A percentile compares a stretch with the other conserved stretches of the same genome.
Evolutionary conservation across 2,329 filamentous ascomycete species (phyloP).

Genomic region (Hortaea werneckii): DNA sequence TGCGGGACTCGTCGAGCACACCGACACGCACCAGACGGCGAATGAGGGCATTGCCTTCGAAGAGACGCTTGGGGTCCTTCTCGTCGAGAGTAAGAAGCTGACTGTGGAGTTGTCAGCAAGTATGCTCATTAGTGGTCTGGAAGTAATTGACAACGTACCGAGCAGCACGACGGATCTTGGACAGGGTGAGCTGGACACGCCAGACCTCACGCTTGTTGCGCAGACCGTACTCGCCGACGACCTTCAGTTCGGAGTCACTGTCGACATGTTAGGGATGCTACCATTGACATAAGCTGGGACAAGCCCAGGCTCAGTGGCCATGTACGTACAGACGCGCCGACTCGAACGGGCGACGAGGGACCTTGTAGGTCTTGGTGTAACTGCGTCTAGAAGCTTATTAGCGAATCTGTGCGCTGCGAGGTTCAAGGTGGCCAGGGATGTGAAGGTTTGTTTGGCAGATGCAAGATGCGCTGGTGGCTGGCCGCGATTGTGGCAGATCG

Average conservation of each 20-base stretch:
- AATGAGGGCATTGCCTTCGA: constrained; percentile 99
- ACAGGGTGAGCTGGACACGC: constrained; percentile 98
- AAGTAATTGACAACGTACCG: constrained; percentile 53
- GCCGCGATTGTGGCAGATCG: too few species aligned
- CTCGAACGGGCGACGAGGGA: constrained; percentile 97
- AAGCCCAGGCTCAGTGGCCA: constrained; percentile 97
- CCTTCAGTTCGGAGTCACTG: constrained; percentile 99
- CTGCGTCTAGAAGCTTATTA: constrained; percentile 39
- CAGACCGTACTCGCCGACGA: constrained; percentile 98
- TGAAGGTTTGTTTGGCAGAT: too few species aligned
- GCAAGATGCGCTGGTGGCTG: too few species aligned
- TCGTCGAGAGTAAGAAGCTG: constrained; percentile 99
- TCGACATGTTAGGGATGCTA: constrained; percentile 58
- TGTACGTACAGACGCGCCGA: constrained; percentile 98
- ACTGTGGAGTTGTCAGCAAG: constrained; percentile 45
- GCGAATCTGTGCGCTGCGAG: background rate
- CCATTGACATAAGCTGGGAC: constrained; percentile 83
- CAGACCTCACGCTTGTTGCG: constrained; percentile 99
- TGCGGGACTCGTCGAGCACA: constrained; percentile 99
- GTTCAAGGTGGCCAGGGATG: too few species aligned
- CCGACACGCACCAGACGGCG: constrained; percentile 98
- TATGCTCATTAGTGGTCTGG: background rate
- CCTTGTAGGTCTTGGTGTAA: constrained; percentile 99
- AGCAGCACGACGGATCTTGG: constrained; percentile 99
- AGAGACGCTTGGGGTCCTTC: constrained; percentile 99